phyloP scores from a whole-genome alignment of 192 early-diverging fungal species.

The Obelidium mucronatum region DNA sequence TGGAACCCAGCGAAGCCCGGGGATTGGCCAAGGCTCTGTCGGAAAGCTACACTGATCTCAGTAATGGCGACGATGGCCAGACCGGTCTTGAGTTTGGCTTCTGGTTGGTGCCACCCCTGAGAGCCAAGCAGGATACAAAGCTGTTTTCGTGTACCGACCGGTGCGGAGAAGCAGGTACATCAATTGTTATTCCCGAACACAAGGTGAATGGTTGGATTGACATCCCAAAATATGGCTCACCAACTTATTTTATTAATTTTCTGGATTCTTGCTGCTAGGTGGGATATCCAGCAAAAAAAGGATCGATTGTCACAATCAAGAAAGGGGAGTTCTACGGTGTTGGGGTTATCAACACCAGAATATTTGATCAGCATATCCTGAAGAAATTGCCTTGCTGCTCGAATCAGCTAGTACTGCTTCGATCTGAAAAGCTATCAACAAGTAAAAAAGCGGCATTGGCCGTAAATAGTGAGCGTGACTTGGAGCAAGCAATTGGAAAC shows the following conservation, averaged over 20 bases:
- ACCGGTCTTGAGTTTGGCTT: constrained; percentile 15
- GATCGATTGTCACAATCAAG: constrained; percentile 33
- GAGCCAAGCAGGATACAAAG: constrained; percentile 13
- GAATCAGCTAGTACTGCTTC: constrained; percentile 19
- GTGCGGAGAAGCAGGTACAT: constrained; percentile 33
- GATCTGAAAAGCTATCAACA: constrained; percentile 19
- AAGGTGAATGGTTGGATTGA: background rate
- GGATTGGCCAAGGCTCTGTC: constrained; percentile 15
- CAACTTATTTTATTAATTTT: constrained; percentile 4
- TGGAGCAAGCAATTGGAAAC: background rate
- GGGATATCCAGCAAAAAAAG: constrained; percentile 35
- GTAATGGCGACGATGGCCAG: background rate
- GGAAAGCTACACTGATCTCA: background rate
- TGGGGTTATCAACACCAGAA: constrained; percentile 26
- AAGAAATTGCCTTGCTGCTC: constrained; percentile 21
- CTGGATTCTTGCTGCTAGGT: constrained; percentile 9
- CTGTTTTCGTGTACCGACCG: constrained; percentile 30
- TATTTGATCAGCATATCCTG: constrained; percentile 33
- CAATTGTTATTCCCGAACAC: constrained; percentile 37
- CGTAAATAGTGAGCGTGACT: background rate
- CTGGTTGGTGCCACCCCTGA: constrained; percentile 35
- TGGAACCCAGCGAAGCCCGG: constrained; percentile 31
- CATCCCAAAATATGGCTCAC: too few species aligned
- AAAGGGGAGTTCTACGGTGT: constrained; percentile 35
- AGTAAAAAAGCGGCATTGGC: background rate